Evolutionary conservation across 1,139 yeast genomes (phyloP), one percentile per base, ranked within the genome.

Genomic region (Zygoascus hellenicus): DNA sequence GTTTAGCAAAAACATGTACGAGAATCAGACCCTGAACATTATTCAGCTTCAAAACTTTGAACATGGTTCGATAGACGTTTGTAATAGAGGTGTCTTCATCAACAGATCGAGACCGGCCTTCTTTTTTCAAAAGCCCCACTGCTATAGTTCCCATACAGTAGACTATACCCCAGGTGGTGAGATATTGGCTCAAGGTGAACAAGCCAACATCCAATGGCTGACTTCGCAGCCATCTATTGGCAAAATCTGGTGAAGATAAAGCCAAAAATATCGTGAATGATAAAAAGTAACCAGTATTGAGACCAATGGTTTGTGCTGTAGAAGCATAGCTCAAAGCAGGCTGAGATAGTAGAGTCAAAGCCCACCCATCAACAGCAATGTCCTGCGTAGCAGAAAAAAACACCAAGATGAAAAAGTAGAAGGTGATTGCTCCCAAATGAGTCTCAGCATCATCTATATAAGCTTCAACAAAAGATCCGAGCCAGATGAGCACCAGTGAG

Each of bases 291-390:
- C 99, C 99, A 2, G 92, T 76, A 66, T 92, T 92, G 52, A 92
- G 75, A 0, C 98, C 99, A 42, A 92, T 78, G 0, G 98, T 94
- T 65, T 92, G 99, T 0, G 98, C 98, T 0, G 98, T 92, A 3
- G 96, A 86, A 0, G 98, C 98, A 67, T 80, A 92, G n/a, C 95
- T 82, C 50, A 92, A 71, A 16, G 95, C 85, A 38, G 79, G 80
- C 19, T 81, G 81, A 14, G 90, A 80, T 47, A 92, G 71, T 45
- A 92, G 79, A 1, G 97, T 92, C 60, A 92, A 70, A 0, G 97
- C 97, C 98, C 98, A 92, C 5, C 98, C 98, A 67, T 92, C 99
- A 13, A 92, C 98, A 1, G 98, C 97, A 48, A 92, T 92, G 63
- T 92, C 99, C 65, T 92, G 98, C 0, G 99, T 92, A 2, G 98